Evolutionary conservation across 306 rosid genomes (phyloP).

Genomic region (Malus fusca): DNA sequence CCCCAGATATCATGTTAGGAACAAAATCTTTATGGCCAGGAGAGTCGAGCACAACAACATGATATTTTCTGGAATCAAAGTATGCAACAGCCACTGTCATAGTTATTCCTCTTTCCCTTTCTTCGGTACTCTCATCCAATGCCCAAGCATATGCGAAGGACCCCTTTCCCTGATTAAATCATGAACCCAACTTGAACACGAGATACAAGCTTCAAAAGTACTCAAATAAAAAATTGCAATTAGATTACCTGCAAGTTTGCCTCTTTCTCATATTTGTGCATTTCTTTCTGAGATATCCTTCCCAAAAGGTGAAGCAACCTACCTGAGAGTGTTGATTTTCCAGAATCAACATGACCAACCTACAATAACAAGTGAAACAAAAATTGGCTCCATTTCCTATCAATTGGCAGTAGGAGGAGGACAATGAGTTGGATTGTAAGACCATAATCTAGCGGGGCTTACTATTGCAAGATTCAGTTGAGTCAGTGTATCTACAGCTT

Average conservation of each 20-base stretch:
- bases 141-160: slow-evolving; percentile 99
- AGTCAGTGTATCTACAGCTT: slow-evolving; percentile 57
- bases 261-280: slow-evolving; percentile 96
- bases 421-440: not conserved
- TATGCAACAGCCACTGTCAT: slow-evolving; percentile 98
- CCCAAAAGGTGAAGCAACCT: slow-evolving; percentile 81
- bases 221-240: slow-evolving; percentile 11
- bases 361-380: slow-evolving; percentile 34
- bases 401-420: not conserved
- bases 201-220: slow-evolving; percentile 16
- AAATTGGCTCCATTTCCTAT: not conserved
- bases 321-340: slow-evolving; percentile 96
- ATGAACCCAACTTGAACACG: slow-evolving; percentile 6
- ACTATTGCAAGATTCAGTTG: slow-evolving; percentile 94
- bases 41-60: slow-evolving; percentile 91
- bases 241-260: slow-evolving; percentile 66
- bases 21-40: slow-evolving; percentile 98
- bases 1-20: slow-evolving; percentile 98
- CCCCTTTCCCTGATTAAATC: slow-evolving; percentile 71
- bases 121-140: slow-evolving; percentile 92
- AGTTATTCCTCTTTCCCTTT: slow-evolving; percentile 97
- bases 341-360: slow-evolving; percentile 99
- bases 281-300: slow-evolving; percentile 75
- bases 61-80: slow-evolving; percentile 85
- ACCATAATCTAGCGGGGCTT: slow-evolving; percentile 12